Base-by-base conservation (phyloP, 2,329 filamentous ascomycete species). In the Fusarium veterinarium region DNA sequence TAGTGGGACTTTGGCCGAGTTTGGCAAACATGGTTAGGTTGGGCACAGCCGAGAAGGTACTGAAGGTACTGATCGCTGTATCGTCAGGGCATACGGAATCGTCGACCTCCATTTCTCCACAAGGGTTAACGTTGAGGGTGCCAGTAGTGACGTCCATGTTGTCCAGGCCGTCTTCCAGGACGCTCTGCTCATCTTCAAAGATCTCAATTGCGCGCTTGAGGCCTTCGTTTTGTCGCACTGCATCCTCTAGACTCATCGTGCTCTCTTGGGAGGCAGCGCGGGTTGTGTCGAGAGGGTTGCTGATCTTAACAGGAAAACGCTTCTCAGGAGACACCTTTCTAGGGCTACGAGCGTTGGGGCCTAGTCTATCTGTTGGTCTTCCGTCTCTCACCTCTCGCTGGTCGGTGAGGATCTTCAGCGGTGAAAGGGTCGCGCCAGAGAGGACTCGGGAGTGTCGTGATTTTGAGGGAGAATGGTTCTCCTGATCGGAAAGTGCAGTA, bases 11-110 rank as follows among this genome's bases (percentile, higher is more conserved):
- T 69, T 92, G 89, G 61, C 91, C 90, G 60, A 96, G 83, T 71
- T 91, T 91, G 13, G 93, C 91, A 77, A 97, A 94, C 77, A 91
- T 91, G 25, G 94, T 96, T 90, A 96, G 90, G 76, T 95, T 94
- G 10, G 94, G 94, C 60, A 97, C 90, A 13, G 94, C 94, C 3
- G 95, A 98, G 82, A 98, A 98, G 17, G 89, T 91, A 84, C 94
- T 97, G 80, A 97, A 93, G 7, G 91, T 91, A 86, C 94, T 97
- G 81, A 94, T 86, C 88, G 92, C 83, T 48, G 91, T 92, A 75
- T 94, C 91, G 73, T 94, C 92, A 3, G 87, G 88, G 46, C 87
- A 84, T n/a, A 81, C 77, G 41, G 84, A 82, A 48, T 82, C 80
- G 20, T 81, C 79, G 53, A 81, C 77, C 16, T 79, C 76, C 52